These are phyloP conservation scores for Puccinia sorghi DNA, from an alignment of 1,284 basidiomycete species.

Conservation along the genomic window DNA sequence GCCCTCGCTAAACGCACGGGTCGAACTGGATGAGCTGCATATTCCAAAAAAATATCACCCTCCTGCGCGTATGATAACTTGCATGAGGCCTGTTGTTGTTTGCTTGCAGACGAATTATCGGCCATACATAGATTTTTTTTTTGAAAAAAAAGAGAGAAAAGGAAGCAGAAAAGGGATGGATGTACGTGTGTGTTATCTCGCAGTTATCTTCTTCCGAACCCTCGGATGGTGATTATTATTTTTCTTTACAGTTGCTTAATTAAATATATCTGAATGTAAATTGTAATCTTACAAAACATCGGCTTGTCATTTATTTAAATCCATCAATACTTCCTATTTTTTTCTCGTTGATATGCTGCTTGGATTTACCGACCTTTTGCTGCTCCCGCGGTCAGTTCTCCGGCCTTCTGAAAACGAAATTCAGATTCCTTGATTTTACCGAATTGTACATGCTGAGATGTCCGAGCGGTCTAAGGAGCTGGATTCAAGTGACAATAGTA, in stretches of 20 bases:
- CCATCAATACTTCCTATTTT: neutral
- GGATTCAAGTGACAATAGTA: constrained; percentile 27
- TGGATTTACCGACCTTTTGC: neutral
- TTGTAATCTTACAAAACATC: neutral
- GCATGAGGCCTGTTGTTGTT: neutral
- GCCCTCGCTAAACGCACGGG: constrained; percentile 54
- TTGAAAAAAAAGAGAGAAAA: too few relatives aligned
- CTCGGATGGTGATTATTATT: too few relatives aligned
- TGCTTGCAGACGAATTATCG: neutral
- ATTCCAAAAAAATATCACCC: neutral
- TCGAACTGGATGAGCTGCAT: constrained; percentile 16
- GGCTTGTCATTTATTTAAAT: neutral
- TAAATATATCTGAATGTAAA: too few relatives aligned
- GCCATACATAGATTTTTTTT: neutral
- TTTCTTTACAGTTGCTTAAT: neutral
- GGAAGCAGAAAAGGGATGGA: neutral
- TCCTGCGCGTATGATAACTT: neutral
- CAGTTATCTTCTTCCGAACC: neutral
- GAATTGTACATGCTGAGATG: constrained; percentile 39
- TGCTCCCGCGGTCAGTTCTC: neutral
- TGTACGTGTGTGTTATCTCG: neutral
- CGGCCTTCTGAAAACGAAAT: neutral
- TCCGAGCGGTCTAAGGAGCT: constrained; percentile 51
- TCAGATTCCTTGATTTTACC: too few relatives aligned
- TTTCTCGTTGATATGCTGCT: neutral